Evolutionary conservation across 208 protist genomes (phyloP).

Genomic region (Acanthamoeba sp.): DNA sequence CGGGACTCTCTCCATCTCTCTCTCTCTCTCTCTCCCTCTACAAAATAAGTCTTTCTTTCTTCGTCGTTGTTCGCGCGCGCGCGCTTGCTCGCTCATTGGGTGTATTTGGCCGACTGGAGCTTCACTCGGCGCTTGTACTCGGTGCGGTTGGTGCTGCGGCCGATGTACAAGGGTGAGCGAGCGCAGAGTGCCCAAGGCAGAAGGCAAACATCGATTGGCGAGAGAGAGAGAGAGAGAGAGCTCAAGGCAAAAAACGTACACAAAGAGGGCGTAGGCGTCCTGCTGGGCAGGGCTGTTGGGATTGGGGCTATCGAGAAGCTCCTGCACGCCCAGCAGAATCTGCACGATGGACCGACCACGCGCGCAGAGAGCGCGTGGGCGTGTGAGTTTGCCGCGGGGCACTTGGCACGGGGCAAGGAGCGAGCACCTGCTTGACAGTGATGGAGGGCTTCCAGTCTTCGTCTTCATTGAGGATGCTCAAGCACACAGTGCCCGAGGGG

Average conservation of each 20-base stretch:
- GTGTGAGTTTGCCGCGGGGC: too few species aligned
- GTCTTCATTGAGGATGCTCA: conserved; percentile 99
- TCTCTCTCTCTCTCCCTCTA: too few species aligned
- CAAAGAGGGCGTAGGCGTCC: conserved; percentile 92
- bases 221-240: too few species aligned
- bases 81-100: background rate
- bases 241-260: background rate
- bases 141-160: background rate
- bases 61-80: background rate
- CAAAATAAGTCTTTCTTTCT: too few species aligned
- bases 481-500: conserved; percentile 98
- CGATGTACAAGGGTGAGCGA: background rate
- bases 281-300: conserved; percentile 98
- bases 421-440: conserved; percentile 95
- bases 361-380: background rate
- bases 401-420: background rate
- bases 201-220: too few species aligned
- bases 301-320: conserved; percentile 98
- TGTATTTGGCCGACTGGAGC: background rate
- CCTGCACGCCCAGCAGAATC: conserved; percentile 99
- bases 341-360: conserved; percentile 68
- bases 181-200: too few species aligned
- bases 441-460: conserved; percentile 99
- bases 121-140: conserved; percentile 5
- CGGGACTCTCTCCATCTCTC: too few species aligned